Evolutionary conservation across 164 flowering plant species (phyloP).

Genomic region (Vitis labrusca): DNA sequence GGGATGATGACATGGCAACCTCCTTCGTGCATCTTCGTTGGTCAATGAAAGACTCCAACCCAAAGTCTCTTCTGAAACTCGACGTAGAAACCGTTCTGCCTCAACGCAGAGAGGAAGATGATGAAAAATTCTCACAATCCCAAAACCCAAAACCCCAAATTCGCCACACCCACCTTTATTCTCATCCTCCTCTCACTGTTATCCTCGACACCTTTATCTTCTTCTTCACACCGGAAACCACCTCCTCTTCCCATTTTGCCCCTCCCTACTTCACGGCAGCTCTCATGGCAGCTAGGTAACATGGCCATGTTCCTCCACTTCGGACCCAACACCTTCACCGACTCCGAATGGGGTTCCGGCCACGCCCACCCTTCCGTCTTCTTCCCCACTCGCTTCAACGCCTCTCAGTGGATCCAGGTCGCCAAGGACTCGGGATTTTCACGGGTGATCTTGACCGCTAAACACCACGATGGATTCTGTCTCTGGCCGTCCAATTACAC

Average conservation of each 20-base stretch:
- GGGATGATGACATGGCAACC: too few species aligned
- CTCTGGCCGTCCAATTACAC: slow-evolving; percentile 87
- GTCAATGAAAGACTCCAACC: too few species aligned
- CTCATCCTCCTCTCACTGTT: slow-evolving; percentile 14
- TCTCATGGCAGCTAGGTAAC: slow-evolving; percentile 76
- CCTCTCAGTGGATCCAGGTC: slow-evolving; percentile 77
- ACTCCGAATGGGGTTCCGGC: slow-evolving; percentile 94
- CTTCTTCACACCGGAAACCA: slow-evolving; percentile 21
- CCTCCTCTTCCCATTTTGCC: slow-evolving; percentile 93
- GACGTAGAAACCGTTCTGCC: background rate
- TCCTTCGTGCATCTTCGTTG: too few species aligned
- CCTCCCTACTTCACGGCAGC: slow-evolving; percentile 77
- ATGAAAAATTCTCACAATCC: background rate
- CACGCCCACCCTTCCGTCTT: slow-evolving; percentile 65
- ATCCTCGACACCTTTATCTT: slow-evolving; percentile 2
- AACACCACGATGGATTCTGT: slow-evolving; percentile 98
- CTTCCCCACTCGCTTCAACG: slow-evolving; percentile 59
- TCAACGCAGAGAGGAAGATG: slow-evolving; percentile 4
- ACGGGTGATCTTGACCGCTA: slow-evolving; percentile 74
- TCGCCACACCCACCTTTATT: slow-evolving; percentile 3
- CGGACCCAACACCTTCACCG: slow-evolving; percentile 93
- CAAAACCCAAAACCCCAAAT: background rate
- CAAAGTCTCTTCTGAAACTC: too few species aligned
- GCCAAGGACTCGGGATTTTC: slow-evolving; percentile 73
- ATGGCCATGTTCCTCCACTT: slow-evolving; percentile 93